Conservation (phyloP, 2,329 filamentous ascomycete genomes). For the Trichoderma sp. region DNA sequence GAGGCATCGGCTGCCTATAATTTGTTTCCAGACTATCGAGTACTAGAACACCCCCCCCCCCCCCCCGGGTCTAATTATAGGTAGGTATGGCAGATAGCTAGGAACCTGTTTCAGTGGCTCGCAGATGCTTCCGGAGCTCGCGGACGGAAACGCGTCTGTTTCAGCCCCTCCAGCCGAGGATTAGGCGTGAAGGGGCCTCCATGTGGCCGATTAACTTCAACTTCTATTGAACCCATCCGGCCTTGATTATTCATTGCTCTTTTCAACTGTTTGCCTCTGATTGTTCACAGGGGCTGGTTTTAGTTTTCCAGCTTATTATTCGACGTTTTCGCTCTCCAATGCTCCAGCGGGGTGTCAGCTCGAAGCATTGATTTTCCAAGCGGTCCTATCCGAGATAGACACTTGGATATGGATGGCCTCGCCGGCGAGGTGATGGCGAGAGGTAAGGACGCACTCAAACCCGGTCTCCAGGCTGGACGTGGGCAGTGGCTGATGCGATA, state of each 20-base stretch:
- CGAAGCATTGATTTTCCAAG: constrained; percentile 9
- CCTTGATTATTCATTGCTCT: not conserved
- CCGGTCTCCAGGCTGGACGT: not conserved
- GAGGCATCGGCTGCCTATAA: not conserved
- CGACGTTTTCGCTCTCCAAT: not conserved
- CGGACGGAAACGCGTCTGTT: not conserved
- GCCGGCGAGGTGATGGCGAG: constrained; percentile 25
- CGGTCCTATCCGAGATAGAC: not conserved
- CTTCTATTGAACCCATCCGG: not conserved
- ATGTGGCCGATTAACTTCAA: not conserved
- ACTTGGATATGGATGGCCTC: constrained; percentile 26
- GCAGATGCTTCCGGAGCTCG: constrained; percentile 3
- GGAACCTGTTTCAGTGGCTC: not conserved
- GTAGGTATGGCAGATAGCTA: not conserved
- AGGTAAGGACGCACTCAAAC: constrained; percentile 16
- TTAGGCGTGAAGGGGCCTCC: constrained; percentile 15
- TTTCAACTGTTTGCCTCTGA: not conserved
- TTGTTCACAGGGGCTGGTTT: not conserved
- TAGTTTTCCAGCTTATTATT: not conserved
- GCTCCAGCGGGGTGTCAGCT: not conserved
- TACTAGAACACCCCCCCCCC: not conserved
- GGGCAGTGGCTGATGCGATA: not conserved
- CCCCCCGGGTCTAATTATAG: not conserved
- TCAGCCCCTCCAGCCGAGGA: constrained; percentile 17
- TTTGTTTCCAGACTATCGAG: not conserved